Evolutionary conservation across 768 basidiomycete species (phyloP), one percentile per base, ranked within the genome.

Genomic region (Russula virescens): DNA sequence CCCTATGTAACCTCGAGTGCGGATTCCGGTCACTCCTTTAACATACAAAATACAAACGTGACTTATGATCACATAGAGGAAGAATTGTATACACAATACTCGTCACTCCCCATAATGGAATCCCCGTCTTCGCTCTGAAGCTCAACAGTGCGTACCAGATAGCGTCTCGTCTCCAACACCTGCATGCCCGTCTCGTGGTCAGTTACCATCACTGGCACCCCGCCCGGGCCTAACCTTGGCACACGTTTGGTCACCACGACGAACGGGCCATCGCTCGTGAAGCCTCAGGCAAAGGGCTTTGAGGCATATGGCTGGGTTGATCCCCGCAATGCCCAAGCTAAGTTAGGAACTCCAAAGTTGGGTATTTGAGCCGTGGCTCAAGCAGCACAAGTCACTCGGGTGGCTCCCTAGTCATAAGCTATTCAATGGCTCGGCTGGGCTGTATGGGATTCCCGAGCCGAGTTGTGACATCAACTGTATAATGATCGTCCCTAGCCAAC

Each of bases 121-220:
- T 56, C 55, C 28, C 55, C 55, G 13, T 61, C 60, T 35, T 23
- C 52, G 3, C 34, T 26, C 0, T 40, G n/a, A 0, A 61, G 38
- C 2, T 34, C 50, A 47, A 34, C 58, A 34, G 40, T 42, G 23
- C 52, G 53, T 23, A 61, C 52, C 19, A 52, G 52, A 47, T 47
- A 61, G 2, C 21, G 53, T 28, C 16, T 55, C 25, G 45, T 61
- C 46, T 48, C 53, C 60, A 57, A 1, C 4, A 57, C 25, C 10
- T 54, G 19, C 26, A 46, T 14, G 23, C 45, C 34, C 19, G 64
- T 66, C 13, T 23, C 31, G 9, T 51, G 49, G 40, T 63, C 28
- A n/a, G 47, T 26, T 16, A 66, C 28, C 45, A 26, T 16, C 28
- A 56, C n/a, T n/a, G n/a, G n/a, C n/a, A n/a, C 63, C 21, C 61